Conservation (phyloP, 2,329 filamentous ascomycete genomes). For the Chrysoporthe puriensis region DNA sequence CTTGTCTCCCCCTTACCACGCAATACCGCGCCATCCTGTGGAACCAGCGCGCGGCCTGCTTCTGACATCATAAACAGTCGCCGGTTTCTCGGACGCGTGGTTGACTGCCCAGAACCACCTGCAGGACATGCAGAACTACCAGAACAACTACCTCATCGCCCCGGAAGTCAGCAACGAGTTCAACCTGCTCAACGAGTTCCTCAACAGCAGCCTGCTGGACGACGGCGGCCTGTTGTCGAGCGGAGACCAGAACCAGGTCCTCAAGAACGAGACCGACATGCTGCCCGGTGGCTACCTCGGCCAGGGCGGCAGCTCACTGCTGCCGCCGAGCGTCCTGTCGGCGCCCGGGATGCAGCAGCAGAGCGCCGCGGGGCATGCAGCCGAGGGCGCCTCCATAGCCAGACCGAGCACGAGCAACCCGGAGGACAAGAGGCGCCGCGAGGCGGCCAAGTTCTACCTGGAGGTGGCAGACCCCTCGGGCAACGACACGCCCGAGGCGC, state of each 20-base stretch:
- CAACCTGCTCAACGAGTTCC: constrained; percentile 93
- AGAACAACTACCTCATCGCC: constrained; percentile 90
- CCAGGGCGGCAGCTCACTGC: constrained; percentile 36
- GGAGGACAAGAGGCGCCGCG: constrained; percentile 55
- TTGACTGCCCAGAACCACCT: constrained; percentile 79
- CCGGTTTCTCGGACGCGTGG: constrained; percentile 83
- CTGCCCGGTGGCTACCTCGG: constrained; percentile 51
- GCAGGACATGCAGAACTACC: constrained; percentile 92
- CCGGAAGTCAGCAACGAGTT: constrained; percentile 96
- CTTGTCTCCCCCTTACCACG: not conserved
- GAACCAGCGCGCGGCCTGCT: constrained; percentile 29
- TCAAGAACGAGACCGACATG: constrained; percentile 51
- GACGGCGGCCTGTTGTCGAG: constrained; percentile 74
- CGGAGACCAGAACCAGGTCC: constrained; percentile 54
- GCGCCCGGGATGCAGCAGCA: constrained; percentile 40
- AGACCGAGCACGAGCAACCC: constrained; percentile 64
- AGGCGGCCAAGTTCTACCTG: constrained; percentile 87
- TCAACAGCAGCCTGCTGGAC: constrained; percentile 89
- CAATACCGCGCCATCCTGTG: constrained; percentile 19
- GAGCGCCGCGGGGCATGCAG: constrained; percentile 32
- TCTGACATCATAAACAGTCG: constrained; percentile 54
- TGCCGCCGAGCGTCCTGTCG: constrained; percentile 34
- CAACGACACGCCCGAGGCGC: constrained; percentile 81
- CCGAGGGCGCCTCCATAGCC: constrained; percentile 54
- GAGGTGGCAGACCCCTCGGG: constrained; percentile 94